Conservation (phyloP, 2,329 filamentous ascomycete genomes). For the Raffaelea albimanens region DNA sequence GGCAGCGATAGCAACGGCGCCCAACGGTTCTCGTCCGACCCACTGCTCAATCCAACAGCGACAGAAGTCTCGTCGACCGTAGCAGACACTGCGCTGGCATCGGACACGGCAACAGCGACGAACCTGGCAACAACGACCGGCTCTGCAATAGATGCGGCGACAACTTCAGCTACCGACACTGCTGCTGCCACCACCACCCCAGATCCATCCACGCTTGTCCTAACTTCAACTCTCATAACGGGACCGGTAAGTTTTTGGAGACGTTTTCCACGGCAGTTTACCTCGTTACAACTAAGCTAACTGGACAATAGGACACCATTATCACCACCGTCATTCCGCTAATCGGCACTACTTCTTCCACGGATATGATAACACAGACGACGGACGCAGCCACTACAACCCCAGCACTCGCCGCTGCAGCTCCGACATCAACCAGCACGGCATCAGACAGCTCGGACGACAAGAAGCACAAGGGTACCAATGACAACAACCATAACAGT, state of each 20-base stretch:
- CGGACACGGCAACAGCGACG: too few relatives aligned
- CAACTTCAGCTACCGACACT: not conserved
- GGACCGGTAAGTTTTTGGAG: slow-evolving; percentile 8
- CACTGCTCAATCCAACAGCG: too few relatives aligned
- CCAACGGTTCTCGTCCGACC: too few relatives aligned
- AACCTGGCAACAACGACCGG: too few relatives aligned
- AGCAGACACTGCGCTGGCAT: not conserved
- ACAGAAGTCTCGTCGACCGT: not conserved
- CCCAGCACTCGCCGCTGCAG: too few relatives aligned
- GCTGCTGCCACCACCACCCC: not conserved
- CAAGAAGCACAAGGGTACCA: slow-evolving; percentile 6
- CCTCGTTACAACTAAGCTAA: not conserved
- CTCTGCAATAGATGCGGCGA: not conserved
- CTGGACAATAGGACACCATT: not conserved
- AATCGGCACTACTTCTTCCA: not conserved
- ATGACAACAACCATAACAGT: not conserved
- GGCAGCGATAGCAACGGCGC: slow-evolving; percentile 2
- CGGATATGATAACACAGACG: not conserved
- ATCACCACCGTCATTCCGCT: slow-evolving; percentile 9
- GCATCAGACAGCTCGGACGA: not conserved
- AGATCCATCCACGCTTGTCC: slow-evolving; percentile 10
- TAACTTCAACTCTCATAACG: slow-evolving; percentile 9
- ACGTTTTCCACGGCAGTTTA: too few relatives aligned
- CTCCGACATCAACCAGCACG: not conserved
- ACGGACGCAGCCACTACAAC: not conserved